A percentile compares a stretch with the other conserved stretches of the same genome.
Conservation (phyloP, 164 flowering plant genomes). For the Saururus chinensis region DNA sequence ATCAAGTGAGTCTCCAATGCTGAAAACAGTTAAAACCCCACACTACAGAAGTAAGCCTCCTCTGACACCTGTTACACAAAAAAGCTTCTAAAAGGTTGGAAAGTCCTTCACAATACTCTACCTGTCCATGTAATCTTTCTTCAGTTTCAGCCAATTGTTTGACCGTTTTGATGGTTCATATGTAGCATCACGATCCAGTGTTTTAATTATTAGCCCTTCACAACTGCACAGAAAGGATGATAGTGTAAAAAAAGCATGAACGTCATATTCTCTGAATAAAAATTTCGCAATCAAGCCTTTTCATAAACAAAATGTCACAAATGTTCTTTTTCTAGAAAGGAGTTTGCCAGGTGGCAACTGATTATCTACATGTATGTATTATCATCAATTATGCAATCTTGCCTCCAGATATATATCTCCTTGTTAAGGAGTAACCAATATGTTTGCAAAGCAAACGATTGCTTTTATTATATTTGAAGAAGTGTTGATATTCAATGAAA, state of each 20-base stretch:
- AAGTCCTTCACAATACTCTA: slow-evolving; percentile 14
- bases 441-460: too few species aligned
- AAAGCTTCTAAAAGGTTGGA: background rate
- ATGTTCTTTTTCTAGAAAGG: too few species aligned
- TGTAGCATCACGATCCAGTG: slow-evolving; percentile 77
- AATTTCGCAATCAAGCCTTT: background rate
- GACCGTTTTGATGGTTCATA: slow-evolving; percentile 97
- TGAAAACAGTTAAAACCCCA: background rate
- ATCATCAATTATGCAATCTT: too few species aligned
- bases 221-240: slow-evolving; percentile 32
- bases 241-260: too few species aligned
- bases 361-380: too few species aligned
- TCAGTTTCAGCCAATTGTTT: slow-evolving; percentile 88
- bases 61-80: background rate
- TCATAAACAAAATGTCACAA: too few species aligned
- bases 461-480: too few species aligned
- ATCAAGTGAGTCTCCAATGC: slow-evolving; percentile 79
- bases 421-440: too few species aligned
- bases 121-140: slow-evolving; percentile 97
- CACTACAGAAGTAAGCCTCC: background rate
- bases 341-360: too few species aligned
- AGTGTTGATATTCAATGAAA: too few species aligned
- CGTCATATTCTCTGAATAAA: background rate
- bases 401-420: too few species aligned
- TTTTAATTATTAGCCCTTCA: slow-evolving; percentile 94